phyloP scores from a whole-genome alignment of 2,329 filamentous ascomycete species.

The Aspergillus phoenicis region DNA sequence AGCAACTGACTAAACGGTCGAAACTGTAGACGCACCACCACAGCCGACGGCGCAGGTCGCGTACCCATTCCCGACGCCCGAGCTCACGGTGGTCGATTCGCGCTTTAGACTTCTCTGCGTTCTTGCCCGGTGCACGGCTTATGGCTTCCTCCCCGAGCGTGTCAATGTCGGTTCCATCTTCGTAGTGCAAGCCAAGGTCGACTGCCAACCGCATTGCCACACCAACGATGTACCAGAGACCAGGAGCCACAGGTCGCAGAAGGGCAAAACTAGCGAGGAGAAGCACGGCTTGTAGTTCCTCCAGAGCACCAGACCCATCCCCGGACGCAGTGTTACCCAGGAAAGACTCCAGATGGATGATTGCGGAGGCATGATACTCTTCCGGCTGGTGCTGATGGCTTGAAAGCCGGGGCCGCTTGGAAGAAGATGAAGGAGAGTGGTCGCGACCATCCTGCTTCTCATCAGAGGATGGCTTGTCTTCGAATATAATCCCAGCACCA shows the following conservation, averaged over 20 bases:
- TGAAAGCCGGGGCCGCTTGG: conserved; percentile 57
- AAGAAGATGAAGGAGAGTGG: conserved; percentile 32
- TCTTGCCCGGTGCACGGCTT: conserved; percentile 15
- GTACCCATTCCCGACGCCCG: conserved; percentile 75
- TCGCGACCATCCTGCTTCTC: conserved; percentile 27
- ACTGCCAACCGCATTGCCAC: conserved; percentile 88
- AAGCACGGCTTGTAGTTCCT: conserved; percentile 91
- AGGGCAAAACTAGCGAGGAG: conserved; percentile 89
- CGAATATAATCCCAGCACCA: conserved; percentile 88
- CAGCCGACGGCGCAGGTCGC: conserved; percentile 80
- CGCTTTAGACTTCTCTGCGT: conserved; percentile 30
- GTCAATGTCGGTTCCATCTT: conserved; percentile 74
- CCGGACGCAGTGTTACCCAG: conserved; percentile 65
- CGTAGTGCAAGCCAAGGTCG: conserved; percentile 88
- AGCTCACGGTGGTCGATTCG: conserved; percentile 59
- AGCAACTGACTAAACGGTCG: conserved; percentile 91
- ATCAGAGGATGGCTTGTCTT: conserved; percentile 38
- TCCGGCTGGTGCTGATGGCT: conserved; percentile 76
- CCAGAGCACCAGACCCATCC: conserved; percentile 77
- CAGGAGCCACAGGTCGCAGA: conserved; percentile 85
- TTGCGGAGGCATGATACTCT: conserved; percentile 93
- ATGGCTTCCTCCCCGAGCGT: conserved; percentile 45
- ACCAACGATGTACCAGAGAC: conserved; percentile 95
- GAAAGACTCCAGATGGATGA: conserved; percentile 86
- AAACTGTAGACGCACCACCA: conserved; percentile 99